Base-by-base conservation (phyloP, 208 protist species). In the Crithidia bombi region DNA sequence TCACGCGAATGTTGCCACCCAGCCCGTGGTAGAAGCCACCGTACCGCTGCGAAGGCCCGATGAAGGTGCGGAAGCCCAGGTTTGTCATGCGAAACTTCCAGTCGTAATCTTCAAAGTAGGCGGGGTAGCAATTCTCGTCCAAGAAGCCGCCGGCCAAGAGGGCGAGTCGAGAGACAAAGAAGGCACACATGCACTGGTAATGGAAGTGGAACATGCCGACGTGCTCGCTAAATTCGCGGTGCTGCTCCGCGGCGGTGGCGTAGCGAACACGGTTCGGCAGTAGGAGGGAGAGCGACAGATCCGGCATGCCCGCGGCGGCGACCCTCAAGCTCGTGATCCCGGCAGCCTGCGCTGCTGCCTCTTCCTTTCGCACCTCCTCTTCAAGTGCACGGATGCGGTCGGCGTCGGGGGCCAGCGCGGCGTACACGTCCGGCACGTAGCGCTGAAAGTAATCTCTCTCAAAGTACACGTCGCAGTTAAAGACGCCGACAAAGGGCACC, bases 391-490 rank as follows among this genome's bases (percentile, higher is more conserved):
- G 50, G 38, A 74, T 59, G 50, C 69, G 69, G 15, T 15, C 69
- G 0, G 61, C 61, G 28, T 68, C 61, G 33, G 67, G 66, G 19
- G 19, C 21, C 52, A 67, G 25, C 23, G 21, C 30, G 21, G 17
- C 12, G 69, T 75, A 64, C 6, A 63, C 38, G 28, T 25, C 52
- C 28, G 69, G 69, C 17, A 75, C 38, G 61, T 63, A 75, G 33
- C 52, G 21, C 1, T 38, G 19, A 52, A 68, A 66, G 28, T 50
- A 74, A 25, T 32, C 19, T 1, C 46, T n/a, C 58, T 52, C 58
- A 46, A 55, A 66, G 61, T 68, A 67, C 4, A 68, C 69, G 17
- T 64, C 59, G 15, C 61, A 64, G 41, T 75, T 75, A 52, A 75
- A 67, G 19, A 75, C 69, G 39, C 51, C 61, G 10, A 66, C 38